Percentiles rank a stretch among this genome's conserved stretches.
Evolutionary conservation across 306 rosid species (phyloP).

Genomic region (Quercus glauca): DNA sequence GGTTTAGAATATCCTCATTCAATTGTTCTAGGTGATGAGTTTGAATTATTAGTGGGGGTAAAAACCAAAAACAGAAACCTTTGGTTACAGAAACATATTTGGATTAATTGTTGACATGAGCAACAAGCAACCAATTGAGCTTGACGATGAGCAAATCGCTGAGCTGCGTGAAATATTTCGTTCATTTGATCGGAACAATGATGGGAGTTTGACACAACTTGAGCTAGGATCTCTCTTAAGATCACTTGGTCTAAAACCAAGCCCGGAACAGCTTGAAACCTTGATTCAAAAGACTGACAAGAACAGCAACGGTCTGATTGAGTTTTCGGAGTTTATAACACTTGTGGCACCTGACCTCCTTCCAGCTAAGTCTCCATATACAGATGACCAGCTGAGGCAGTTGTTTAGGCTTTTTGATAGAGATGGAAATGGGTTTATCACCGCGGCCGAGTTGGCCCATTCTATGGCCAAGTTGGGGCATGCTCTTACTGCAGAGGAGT

Average conservation of each 20-base stretch:
- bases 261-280: slow-evolving; percentile 67
- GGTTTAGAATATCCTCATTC: neutral
- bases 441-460: slow-evolving; percentile 88
- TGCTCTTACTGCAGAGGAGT: slow-evolving; percentile 77
- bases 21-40: neutral
- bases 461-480: slow-evolving; percentile 92
- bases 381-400: slow-evolving; percentile 65
- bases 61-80: neutral
- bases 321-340: slow-evolving; percentile 76
- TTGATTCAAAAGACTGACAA: slow-evolving; percentile 75
- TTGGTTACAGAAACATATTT: neutral
- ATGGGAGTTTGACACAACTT: slow-evolving; percentile 82
- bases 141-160: slow-evolving; percentile 80
- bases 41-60: too few relatives aligned
- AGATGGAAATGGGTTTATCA: slow-evolving; percentile 86
- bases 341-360: slow-evolving; percentile 75
- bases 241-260: slow-evolving; percentile 80
- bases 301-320: slow-evolving; percentile 72
- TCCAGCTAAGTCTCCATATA: slow-evolving; percentile 77
- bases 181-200: slow-evolving; percentile 84
- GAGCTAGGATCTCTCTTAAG: slow-evolving; percentile 82
- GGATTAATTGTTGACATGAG: slow-evolving; percentile 39
- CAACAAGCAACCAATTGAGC: slow-evolving; percentile 50
- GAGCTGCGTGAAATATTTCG: slow-evolving; percentile 80
- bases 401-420: slow-evolving; percentile 73